Evolutionary conservation across 257 asterid species (phyloP).

Genomic region (Primulina tabacum): DNA sequence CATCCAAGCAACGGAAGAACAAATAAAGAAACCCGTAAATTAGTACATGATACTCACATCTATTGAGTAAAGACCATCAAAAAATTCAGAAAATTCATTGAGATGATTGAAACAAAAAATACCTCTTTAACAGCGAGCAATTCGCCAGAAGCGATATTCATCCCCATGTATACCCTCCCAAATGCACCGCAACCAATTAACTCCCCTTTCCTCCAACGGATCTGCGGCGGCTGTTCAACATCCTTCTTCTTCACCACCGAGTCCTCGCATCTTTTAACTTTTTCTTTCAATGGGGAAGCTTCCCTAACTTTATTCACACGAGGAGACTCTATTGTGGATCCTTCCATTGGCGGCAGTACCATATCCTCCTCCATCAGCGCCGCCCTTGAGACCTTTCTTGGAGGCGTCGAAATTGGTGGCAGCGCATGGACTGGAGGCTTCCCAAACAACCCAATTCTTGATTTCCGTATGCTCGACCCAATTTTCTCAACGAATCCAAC

Average conservation of each 20-base stretch:
- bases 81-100: slow-evolving; percentile 4
- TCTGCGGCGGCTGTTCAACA: slow-evolving; percentile 41
- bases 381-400: slow-evolving; percentile 28
- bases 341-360: slow-evolving; percentile 56
- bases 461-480: slow-evolving; percentile 85
- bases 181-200: slow-evolving; percentile 74
- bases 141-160: slow-evolving; percentile 82
- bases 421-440: slow-evolving; percentile 59
- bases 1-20: slow-evolving; percentile 11
- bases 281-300: slow-evolving; percentile 33
- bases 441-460: slow-evolving; percentile 75
- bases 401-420: slow-evolving; percentile 49
- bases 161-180: slow-evolving; percentile 77
- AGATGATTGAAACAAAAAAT: background rate
- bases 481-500: slow-evolving; percentile 93
- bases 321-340: slow-evolving; percentile 38
- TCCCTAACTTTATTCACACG: slow-evolving; percentile 38
- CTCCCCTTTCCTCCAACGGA: slow-evolving; percentile 97
- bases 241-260: slow-evolving; percentile 27
- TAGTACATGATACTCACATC: background rate
- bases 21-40: background rate
- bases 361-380: slow-evolving; percentile 42
- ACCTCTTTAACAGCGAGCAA: slow-evolving; percentile 68
- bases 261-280: slow-evolving; percentile 28
- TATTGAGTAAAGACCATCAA: slow-evolving; percentile 6